A percentile compares a stretch with the other conserved stretches of the same genome.
phyloP scores from a whole-genome alignment of 2,329 filamentous ascomycete species.

The Scedosporium aurantiacum region DNA sequence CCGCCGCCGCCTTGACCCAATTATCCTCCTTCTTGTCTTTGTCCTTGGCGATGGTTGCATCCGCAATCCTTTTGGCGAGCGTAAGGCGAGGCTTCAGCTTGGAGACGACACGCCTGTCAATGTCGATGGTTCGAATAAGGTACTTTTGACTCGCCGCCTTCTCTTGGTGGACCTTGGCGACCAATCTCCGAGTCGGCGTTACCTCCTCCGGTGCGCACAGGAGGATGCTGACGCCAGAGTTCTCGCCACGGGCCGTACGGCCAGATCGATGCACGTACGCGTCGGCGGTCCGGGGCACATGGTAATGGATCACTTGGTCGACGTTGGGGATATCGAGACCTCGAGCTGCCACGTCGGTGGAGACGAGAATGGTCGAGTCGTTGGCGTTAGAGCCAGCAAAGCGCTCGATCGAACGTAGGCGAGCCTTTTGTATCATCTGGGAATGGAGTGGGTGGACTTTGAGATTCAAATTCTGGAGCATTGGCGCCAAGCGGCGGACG shows the following conservation, averaged over 20 bases:
- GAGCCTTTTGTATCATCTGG: constrained; percentile 91
- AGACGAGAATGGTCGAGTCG: constrained; percentile 60
- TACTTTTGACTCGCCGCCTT: constrained; percentile 43
- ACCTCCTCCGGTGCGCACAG: constrained; percentile 90
- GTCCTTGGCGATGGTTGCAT: constrained; percentile 74
- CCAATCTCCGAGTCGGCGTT: constrained; percentile 67
- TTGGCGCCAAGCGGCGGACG: constrained; percentile 72
- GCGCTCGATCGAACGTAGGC: constrained; percentile 81
- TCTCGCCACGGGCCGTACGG: constrained; percentile 76
- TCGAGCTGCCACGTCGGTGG: constrained; percentile 86
- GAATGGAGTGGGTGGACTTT: constrained; percentile 74
- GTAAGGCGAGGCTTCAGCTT: constrained; percentile 67
- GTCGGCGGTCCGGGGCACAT: constrained; percentile 83
- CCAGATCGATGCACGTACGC: constrained; percentile 93
- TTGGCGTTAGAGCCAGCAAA: constrained; percentile 57
- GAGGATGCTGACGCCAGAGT: constrained; percentile 69
- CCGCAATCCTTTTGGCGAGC: constrained; percentile 79
- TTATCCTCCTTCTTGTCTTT: constrained; percentile 75
- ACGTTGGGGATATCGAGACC: constrained; percentile 89
- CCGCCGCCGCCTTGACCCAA: constrained; percentile 73
- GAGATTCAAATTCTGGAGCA: constrained; percentile 73
- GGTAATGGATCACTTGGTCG: constrained; percentile 87
- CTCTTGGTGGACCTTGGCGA: constrained; percentile 74
- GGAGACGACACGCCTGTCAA: constrained; percentile 69
- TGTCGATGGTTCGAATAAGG: constrained; percentile 68